Evolutionary conservation across 1,284 basidiomycete species (phyloP).

Genomic region (Ustilago bromivora): DNA sequence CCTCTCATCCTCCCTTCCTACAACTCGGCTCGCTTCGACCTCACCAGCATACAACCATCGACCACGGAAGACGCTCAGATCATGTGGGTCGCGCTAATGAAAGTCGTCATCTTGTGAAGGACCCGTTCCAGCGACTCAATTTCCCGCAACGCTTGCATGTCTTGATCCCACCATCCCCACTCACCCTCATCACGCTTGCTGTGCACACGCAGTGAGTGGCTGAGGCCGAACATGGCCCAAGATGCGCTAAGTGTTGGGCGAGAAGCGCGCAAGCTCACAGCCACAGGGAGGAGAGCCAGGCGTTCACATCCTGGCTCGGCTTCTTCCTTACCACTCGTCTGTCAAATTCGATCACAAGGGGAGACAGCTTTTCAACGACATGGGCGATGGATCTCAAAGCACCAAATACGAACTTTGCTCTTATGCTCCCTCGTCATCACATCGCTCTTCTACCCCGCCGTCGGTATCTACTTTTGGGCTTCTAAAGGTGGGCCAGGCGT

Average conservation of each 20-base stretch:
- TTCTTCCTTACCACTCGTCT: slow-evolving; percentile 33
- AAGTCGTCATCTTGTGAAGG: neutral
- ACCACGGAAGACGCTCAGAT: neutral
- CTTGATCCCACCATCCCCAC: slow-evolving; percentile 1
- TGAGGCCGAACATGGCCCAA: slow-evolving; percentile 29
- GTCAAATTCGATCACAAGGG: slow-evolving; percentile 32
- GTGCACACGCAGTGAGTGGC: slow-evolving; percentile 9
- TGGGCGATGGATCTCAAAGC: slow-evolving; percentile 69
- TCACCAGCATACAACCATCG: neutral
- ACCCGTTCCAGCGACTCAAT: slow-evolving; percentile 1
- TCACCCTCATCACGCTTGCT: slow-evolving; percentile 7
- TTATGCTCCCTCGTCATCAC: slow-evolving; percentile 95
- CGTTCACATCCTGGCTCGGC: slow-evolving; percentile 31
- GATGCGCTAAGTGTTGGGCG: slow-evolving; percentile 14
- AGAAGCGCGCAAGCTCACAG: slow-evolving; percentile 14
- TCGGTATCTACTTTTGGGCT: slow-evolving; percentile 67
- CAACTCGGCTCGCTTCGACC: neutral
- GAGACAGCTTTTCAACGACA: slow-evolving; percentile 51
- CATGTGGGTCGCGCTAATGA: slow-evolving; percentile 17
- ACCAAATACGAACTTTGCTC: slow-evolving; percentile 92
- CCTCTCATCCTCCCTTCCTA: neutral
- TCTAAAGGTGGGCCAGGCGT: slow-evolving; percentile 65
- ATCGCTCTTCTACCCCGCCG: slow-evolving; percentile 79
- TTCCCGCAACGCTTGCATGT: neutral
- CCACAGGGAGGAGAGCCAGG: slow-evolving; percentile 25